Base-by-base conservation (phyloP, 108 stramenopile species). In the Aurantiochytrium sp. region DNA sequence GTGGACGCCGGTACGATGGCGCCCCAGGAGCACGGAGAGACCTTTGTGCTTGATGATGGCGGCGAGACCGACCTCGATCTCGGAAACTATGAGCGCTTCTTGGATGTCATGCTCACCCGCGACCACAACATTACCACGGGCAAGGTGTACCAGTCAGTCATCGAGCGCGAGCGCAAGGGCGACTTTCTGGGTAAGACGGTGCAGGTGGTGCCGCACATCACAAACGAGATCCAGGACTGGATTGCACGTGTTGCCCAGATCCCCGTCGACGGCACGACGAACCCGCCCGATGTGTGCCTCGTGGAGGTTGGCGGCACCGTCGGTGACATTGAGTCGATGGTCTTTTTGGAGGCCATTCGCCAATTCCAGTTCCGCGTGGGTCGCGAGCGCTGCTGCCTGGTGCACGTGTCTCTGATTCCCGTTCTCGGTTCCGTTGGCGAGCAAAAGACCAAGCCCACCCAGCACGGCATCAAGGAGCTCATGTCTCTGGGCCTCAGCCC, bases 391-490 rank as follows among this genome's bases (percentile, higher is more conserved):
- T 97, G 98, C 87, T 95, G 96, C 87, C 91, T 99, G 47, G 97
- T 97, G 29, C 98, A 98, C 91, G 99, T 99, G 5, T 95, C 95
- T 6, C 93, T 99, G 18, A 97, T 99, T 45, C 99, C 99, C 21
- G 95, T 98, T 55, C 93, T 99, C 91, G 96, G 96, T 10, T 60
- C 87, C 29, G 95, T 94, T 6, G 98, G 97, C 55, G 99, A 99
- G 92, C 98, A 99, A 96, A 99, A 99, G 94, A 98, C 99, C 16
- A 99, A 99, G 92, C 99, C 99, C 21, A 99, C 99, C 28, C 99
- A 99, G 90, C 97, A 99, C 93, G 97, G 97, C 10, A 98, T 99
- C 83, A 95, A 97, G 69, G 98, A 99, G 93, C 95, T 99, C 89
- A 89, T 97, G 43, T 93, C 93, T 45, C 90, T 99, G 69, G 99